Base-by-base conservation (phyloP, 768 basidiomycete species). In the Fomitopsis serialis region DNA sequence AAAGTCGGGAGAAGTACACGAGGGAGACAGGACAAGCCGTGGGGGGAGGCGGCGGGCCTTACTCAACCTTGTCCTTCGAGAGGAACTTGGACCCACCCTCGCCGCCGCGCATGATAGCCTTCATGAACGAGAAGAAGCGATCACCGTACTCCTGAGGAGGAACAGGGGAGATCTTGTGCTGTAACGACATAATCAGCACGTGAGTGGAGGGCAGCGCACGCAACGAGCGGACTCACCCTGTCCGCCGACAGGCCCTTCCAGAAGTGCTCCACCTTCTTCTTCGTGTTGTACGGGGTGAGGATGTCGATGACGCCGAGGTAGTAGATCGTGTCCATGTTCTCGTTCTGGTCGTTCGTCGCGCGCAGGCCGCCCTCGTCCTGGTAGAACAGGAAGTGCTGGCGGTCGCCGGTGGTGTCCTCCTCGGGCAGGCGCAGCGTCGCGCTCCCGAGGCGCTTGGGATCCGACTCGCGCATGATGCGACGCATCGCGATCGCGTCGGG, bases 301-400 rank as follows among this genome's bases (percentile, higher is more conserved):
- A 98, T 98, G 69, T 99, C 97, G 63, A 99, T 99, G 50, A 99
- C 81, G 22, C 97, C 96, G 9, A 98, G 75, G 68, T 98, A 98
- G 68, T 96, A 97, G 52, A 97, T 87, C 45, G 81, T 82, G 58
- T 87, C 85, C 70, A 86, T 69, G 1, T 76, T 68, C 19, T 79
- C 75, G 67, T 98, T 96, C 9, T 68, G 70, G 62, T 98, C 95
- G 67, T 95, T 84, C 17, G 96, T 97, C 34, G 94, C 92, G 29
- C 88, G 79, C 42, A 96, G 65, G 0, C 97, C 97, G 12, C 94
- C 94, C 61, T 98, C 97, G 64, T 99, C 95, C 62, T 95, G 92
- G 65, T 97, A 98, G 70, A 99, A 99, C 24, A 98, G 69, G 66
- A 96, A 92, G 54, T 90, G 81, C 23, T 79, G 76, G 15, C 81